phyloP scores from a whole-genome alignment of 495 filamentous ascomycete species.

The Margaritispora aquatica region DNA sequence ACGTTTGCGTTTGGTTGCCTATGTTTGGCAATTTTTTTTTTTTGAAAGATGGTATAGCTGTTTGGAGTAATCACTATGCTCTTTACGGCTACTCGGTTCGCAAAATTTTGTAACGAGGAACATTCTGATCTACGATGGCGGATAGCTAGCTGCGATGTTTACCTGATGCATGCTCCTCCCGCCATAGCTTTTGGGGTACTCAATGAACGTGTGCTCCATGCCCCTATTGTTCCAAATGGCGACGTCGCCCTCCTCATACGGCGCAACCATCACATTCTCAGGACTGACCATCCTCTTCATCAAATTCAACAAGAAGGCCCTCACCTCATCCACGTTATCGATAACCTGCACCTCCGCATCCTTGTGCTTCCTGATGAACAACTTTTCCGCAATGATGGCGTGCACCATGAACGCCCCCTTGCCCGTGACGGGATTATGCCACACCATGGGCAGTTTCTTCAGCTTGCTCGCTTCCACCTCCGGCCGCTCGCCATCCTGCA shows the following conservation, averaged over 20 bases:
- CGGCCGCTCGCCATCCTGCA: background rate
- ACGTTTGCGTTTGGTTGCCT: too few relatives aligned
- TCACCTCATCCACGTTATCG: background rate
- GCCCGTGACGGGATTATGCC: background rate
- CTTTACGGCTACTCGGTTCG: too few relatives aligned
- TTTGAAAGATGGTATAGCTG: too few relatives aligned
- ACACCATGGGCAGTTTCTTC: background rate
- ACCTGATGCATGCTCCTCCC: background rate
- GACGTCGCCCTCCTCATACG: background rate
- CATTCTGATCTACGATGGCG: too few relatives aligned
- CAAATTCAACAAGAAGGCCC: background rate
- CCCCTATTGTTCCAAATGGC: background rate
- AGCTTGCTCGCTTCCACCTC: background rate
- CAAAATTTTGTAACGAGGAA: too few relatives aligned
- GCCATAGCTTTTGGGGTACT: background rate
- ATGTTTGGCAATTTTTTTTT: too few relatives aligned
- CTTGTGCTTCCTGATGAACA: background rate
- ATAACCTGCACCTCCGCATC: background rate
- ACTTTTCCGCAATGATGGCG: background rate
- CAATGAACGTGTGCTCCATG: background rate
- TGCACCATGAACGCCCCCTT: background rate
- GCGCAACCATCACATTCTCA: background rate
- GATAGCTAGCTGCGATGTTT: background rate
- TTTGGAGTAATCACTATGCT: too few relatives aligned
- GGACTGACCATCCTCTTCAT: background rate